Conservation (phyloP, 78 protist species). For the Abeoforma whisleri region DNA sequence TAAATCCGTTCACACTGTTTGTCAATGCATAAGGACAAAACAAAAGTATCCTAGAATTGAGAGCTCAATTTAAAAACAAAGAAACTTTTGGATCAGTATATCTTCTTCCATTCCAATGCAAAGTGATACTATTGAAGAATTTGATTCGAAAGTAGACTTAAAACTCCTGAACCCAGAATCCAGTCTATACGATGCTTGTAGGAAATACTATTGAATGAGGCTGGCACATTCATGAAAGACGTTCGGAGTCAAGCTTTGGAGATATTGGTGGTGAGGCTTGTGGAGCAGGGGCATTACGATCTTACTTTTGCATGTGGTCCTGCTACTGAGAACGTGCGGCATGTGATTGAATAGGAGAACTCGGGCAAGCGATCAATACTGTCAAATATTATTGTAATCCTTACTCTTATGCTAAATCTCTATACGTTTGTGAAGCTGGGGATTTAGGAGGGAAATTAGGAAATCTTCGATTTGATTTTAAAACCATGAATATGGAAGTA, state of each 20-base stretch:
- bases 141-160: too few relatives aligned
- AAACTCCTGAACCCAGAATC: too few relatives aligned
- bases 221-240: slow-evolving; percentile 20
- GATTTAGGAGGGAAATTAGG: not conserved
- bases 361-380: too few relatives aligned
- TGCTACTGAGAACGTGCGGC: not conserved
- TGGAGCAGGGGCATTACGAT: not conserved
- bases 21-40: too few relatives aligned
- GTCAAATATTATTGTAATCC: slow-evolving; percentile 9
- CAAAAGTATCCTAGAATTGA: too few relatives aligned
- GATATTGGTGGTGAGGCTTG: not conserved
- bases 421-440: not conserved
- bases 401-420: not conserved
- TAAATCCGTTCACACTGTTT: too few relatives aligned
- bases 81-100: too few relatives aligned
- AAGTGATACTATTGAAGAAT: too few relatives aligned
- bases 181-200: slow-evolving; percentile 24
- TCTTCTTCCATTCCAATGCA: too few relatives aligned
- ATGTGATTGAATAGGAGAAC: not conserved
- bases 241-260: not conserved
- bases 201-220: not conserved
- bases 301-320: slow-evolving; percentile 27
- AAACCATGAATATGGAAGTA: too few relatives aligned
- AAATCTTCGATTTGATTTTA: not conserved
- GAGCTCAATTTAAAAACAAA: too few relatives aligned